Evolutionary conservation across 768 basidiomycete species (phyloP).

Genomic region (Ramaria sp.): DNA sequence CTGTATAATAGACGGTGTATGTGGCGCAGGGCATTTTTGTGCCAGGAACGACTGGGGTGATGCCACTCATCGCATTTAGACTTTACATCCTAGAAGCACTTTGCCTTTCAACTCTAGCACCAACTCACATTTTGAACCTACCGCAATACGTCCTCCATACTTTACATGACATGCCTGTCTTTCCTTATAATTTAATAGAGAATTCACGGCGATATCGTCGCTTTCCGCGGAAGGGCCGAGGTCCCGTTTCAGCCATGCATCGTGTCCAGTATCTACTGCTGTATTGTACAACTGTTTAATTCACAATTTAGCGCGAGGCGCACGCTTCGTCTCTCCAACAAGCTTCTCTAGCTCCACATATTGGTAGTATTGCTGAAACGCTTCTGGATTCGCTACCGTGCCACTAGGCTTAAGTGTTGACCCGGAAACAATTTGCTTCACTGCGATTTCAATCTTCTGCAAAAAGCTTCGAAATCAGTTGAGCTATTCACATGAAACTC

Average conservation of each 20-base stretch:
- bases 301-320: background rate
- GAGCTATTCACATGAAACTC: too few species aligned
- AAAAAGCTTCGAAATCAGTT: background rate
- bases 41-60: background rate
- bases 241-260: too few species aligned
- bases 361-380: constrained; percentile 53
- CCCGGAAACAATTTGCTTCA: constrained; percentile 71
- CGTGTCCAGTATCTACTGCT: too few species aligned
- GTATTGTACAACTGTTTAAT: background rate
- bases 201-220: too few species aligned
- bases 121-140: background rate
- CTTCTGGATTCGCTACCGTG: constrained; percentile 65
- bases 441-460: constrained; percentile 63
- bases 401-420: constrained; percentile 46
- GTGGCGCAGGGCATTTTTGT: too few species aligned
- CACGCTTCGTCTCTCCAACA: background rate
- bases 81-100: background rate
- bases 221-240: too few species aligned
- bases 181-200: too few species aligned
- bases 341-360: constrained; percentile 40
- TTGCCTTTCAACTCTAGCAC: background rate
- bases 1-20: too few species aligned
- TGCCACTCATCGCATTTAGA: background rate
- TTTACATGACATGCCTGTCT: background rate
- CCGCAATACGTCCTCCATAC: background rate